Conservation (phyloP, 768 basidiomycete genomes). For the Auriscalpium vulgare region DNA sequence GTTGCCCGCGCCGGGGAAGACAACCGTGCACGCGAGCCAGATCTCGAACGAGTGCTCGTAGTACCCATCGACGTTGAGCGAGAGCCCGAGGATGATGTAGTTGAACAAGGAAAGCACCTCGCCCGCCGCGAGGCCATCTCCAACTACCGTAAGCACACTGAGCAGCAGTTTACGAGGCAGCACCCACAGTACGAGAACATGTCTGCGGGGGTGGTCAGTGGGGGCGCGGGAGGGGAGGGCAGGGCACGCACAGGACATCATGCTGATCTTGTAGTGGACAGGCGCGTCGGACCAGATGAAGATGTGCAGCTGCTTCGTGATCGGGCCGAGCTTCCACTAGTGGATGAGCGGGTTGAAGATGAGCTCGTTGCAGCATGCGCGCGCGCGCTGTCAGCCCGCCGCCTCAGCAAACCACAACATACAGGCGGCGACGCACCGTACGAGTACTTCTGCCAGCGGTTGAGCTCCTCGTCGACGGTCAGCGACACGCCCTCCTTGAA, state of each 20-base stretch:
- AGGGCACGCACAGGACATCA: slow-evolving; percentile 56
- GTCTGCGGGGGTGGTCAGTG: slow-evolving; percentile 14
- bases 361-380: slow-evolving; percentile 62
- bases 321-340: slow-evolving; percentile 76
- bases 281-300: slow-evolving; percentile 76
- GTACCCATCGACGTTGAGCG: slow-evolving; percentile 55
- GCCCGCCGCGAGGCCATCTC: slow-evolving; percentile 56
- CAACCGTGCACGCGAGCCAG: slow-evolving; percentile 64
- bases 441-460: slow-evolving; percentile 87
- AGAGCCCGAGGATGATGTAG: slow-evolving; percentile 60
- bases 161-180: not conserved
- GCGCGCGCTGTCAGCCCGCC: slow-evolving; percentile 2
- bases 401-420: not conserved
- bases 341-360: slow-evolving; percentile 77
- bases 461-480: slow-evolving; percentile 85
- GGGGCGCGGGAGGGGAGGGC: no score
- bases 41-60: slow-evolving; percentile 70
- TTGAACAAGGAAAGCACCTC: slow-evolving; percentile 58
- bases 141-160: not conserved
- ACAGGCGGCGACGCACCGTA: slow-evolving; percentile 42
- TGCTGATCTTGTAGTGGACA: slow-evolving; percentile 75
- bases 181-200: slow-evolving; percentile 40
- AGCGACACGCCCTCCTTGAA: slow-evolving; percentile 91
- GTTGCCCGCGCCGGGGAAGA: slow-evolving; percentile 64
- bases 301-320: slow-evolving; percentile 69